Evolutionary conservation across 2,329 filamentous ascomycete genomes (phyloP), one percentile per base, ranked within the genome.

Genomic region (Hypoxylon rubiginosum): DNA sequence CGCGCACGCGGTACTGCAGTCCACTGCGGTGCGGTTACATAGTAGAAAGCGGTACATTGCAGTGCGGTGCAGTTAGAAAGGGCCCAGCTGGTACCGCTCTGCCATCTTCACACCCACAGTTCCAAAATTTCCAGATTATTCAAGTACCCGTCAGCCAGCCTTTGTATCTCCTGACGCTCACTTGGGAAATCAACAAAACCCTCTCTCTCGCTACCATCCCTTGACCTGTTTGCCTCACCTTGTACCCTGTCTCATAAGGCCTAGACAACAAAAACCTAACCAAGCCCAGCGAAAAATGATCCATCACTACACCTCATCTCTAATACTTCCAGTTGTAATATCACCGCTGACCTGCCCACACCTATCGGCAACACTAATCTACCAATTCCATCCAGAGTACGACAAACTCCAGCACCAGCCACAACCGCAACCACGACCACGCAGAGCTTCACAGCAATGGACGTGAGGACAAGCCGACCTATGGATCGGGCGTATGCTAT

Each of bases 61-160:
- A 62, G 17, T n/a, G 45, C 21, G 15, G 45, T 28, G 66, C 61
- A 11, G 11, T 17, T 24, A 21, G 30, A 13, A 11, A n/a, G 28
- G 5, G 34, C 34, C 28, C 48, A 45, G 19, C 45, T 5, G 45
- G 54, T 39, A 57, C 54, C 43, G 52, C 56, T 59, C 55, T 60
- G 51, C 56, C 49, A 62, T 49, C 19, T 61, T 62, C 60, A 71
- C 66, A 71, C 69, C 67, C 67, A 70, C 69, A 55, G 60, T 65
- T 39, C 60, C 61, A 66, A 8, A 66, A 53, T 48, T 50, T 50
- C 59, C 49, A 50, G 41, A 55, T 43, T 55, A 34, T 53, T 62
- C 41, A 71, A 67, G 64, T 68, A 71, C 63, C 63, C 67, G 71
- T 69, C 73, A 74, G 73, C 73, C 73, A 73, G 71, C 73, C 74